phyloP scores from a whole-genome alignment of 176 grass and related monocot genomes.

The Saccharum spontaneum region DNA sequence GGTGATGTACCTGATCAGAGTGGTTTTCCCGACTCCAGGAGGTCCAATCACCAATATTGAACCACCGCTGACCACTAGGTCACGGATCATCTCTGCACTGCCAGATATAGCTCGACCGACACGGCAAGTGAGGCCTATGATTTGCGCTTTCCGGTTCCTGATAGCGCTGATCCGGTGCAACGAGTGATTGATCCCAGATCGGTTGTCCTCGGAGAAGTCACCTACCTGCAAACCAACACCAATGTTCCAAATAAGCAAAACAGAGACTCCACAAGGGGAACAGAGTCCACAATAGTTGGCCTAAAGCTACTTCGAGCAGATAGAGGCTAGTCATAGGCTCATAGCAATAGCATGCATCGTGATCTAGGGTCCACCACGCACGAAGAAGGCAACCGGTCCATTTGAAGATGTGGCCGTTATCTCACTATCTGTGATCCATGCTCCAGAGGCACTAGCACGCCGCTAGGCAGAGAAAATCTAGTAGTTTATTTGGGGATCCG shows the following conservation, averaged over 20 bases:
- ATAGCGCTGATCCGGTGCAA: conserved; percentile 97
- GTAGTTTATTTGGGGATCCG: background rate
- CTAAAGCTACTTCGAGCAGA: background rate
- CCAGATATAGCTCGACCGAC: conserved; percentile 86
- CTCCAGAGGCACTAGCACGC: background rate
- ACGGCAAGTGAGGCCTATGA: conserved; percentile 94
- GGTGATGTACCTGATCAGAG: conserved; percentile 77
- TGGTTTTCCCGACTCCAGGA: conserved; percentile 94
- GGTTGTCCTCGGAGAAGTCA: conserved; percentile 90
- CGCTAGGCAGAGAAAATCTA: background rate
- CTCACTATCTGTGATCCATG: background rate
- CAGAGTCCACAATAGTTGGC: background rate
- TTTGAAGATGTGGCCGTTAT: background rate
- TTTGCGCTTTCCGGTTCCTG: conserved; percentile 76
- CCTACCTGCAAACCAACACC: conserved; percentile 60
- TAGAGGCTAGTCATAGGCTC: background rate
- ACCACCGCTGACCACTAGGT: conserved; percentile 70
- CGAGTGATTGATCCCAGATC: conserved; percentile 90
- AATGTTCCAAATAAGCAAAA: conserved; percentile 1
- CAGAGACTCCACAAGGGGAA: background rate
- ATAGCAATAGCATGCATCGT: background rate
- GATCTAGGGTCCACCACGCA: background rate
- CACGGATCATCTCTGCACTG: conserved; percentile 90
- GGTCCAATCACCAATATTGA: conserved; percentile 95
- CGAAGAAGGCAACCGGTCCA: background rate